phyloP scores from a whole-genome alignment of 306 rosid species.

The Quercus ilex region DNA sequence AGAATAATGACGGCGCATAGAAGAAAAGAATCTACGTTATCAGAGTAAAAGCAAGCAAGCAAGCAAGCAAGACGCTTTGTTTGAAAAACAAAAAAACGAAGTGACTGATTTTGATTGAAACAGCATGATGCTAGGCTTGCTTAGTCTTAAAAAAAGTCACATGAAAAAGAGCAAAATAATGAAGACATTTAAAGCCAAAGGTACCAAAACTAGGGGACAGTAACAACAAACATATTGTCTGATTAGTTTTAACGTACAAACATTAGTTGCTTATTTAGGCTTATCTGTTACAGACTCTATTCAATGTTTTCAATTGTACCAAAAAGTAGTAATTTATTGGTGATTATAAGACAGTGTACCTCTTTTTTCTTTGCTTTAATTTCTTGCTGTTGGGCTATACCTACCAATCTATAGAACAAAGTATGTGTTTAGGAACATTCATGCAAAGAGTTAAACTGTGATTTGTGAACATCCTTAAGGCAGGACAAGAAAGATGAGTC shows the following conservation, averaged over 20 bases:
- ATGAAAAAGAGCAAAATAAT: slow-evolving; percentile 33
- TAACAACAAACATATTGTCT: slow-evolving; percentile 3
- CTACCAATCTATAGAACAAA: slow-evolving; percentile 13
- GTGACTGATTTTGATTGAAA: slow-evolving; percentile 3
- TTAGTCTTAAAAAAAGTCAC: slow-evolving; percentile 4
- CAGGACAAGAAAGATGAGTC: slow-evolving; percentile 29
- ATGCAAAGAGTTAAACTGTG: slow-evolving; percentile 32
- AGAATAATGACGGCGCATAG: background rate
- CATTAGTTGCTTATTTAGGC: slow-evolving; percentile 3
- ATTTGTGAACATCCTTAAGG: slow-evolving; percentile 22
- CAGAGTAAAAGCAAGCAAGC: slow-evolving; percentile 10
- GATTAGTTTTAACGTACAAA: slow-evolving; percentile 14
- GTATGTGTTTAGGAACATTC: slow-evolving; percentile 29
- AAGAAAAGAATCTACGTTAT: slow-evolving; percentile 26
- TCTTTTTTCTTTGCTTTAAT: background rate
- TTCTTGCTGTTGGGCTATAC: slow-evolving; percentile 20
- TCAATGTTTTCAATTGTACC: background rate
- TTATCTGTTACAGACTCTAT: slow-evolving; percentile 24
- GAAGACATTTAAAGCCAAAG: slow-evolving; percentile 19
- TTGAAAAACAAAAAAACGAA: slow-evolving; percentile 28
- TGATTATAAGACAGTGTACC: slow-evolving; percentile 3
- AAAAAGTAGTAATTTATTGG: background rate
- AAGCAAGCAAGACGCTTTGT: background rate
- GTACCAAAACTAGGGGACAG: slow-evolving; percentile 40
- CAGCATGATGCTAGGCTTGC: background rate